Percentiles rank a stretch among this genome's conserved stretches.
Conservation (phyloP, 2,329 filamentous ascomycete species). For the Fusarium austroafricanum region DNA sequence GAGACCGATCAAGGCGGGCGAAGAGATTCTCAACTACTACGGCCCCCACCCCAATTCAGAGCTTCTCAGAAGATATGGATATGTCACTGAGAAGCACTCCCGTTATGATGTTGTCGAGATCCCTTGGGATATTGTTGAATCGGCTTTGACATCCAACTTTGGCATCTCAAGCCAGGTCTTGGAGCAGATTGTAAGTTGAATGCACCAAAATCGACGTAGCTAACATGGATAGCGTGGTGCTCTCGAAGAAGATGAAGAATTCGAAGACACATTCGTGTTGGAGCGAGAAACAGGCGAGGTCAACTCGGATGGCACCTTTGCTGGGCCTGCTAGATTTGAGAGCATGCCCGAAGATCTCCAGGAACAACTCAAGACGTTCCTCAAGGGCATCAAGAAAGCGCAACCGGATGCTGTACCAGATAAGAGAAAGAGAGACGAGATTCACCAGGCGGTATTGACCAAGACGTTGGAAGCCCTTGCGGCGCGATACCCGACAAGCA, state of each 20-base stretch:
- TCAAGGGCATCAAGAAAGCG: conserved; percentile 62
- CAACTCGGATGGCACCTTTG: conserved; percentile 60
- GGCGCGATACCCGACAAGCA: conserved; percentile 57
- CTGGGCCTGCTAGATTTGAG: conserved; percentile 52
- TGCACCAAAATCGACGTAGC: neutral
- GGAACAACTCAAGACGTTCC: conserved; percentile 62
- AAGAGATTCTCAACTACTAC: conserved; percentile 91
- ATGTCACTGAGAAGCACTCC: conserved; percentile 81
- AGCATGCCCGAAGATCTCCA: conserved; percentile 63
- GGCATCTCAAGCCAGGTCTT: conserved; percentile 53
- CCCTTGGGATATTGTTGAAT: conserved; percentile 68
- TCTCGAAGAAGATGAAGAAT: conserved; percentile 73
- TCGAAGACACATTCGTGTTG: conserved; percentile 81
- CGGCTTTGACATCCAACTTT: conserved; percentile 56
- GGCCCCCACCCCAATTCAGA: conserved; percentile 86
- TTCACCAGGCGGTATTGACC: conserved; percentile 56
- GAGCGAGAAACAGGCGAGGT: conserved; percentile 66
- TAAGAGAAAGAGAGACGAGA: conserved; percentile 62
- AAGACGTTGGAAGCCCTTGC: conserved; percentile 54
- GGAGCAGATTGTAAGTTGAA: conserved; percentile 55
- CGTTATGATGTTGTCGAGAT: conserved; percentile 88
- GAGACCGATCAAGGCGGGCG: conserved; percentile 73
- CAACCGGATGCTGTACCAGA: conserved; percentile 58
- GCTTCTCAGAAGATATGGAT: conserved; percentile 85
- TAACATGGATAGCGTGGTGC: conserved; percentile 52